Evolutionary conservation across 768 basidiomycete genomes (phyloP).

Genomic region (Mycena maculata): DNA sequence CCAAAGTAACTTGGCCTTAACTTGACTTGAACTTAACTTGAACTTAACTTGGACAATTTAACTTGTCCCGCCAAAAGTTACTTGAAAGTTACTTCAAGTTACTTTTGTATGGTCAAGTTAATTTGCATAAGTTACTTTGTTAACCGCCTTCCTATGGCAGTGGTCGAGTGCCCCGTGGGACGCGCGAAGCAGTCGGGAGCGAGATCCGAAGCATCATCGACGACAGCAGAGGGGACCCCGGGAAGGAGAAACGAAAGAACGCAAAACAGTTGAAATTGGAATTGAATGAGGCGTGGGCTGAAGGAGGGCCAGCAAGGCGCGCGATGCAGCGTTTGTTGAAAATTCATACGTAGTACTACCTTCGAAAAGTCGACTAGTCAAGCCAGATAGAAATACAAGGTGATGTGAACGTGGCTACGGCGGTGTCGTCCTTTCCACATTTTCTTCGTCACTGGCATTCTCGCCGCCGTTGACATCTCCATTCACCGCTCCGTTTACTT

Average conservation of each 20-base stretch:
- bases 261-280: neutral
- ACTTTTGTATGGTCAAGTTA: too few species aligned
- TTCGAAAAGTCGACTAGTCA: too few species aligned
- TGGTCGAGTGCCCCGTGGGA: neutral
- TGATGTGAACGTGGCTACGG: neutral
- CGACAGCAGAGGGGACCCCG: neutral
- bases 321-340: neutral
- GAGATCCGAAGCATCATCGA: slow-evolving; percentile 2
- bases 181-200: neutral
- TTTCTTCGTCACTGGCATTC: slow-evolving; percentile 24
- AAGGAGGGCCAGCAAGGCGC: neutral
- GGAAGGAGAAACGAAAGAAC: slow-evolving; percentile 12
- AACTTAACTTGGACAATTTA: too few species aligned
- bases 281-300: slow-evolving; percentile 3
- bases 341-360: neutral
- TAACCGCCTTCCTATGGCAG: slow-evolving; percentile 2
- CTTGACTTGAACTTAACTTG: too few species aligned
- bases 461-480: slow-evolving; percentile 11
- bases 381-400: neutral
- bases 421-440: neutral
- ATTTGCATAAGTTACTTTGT: too few species aligned
- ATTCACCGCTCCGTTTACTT: slow-evolving; percentile 16
- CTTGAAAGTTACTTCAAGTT: too few species aligned
- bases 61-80: too few species aligned
- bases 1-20: too few species aligned